Base-by-base conservation (phyloP, 768 basidiomycete species). In the Hortiboletus campestris region DNA sequence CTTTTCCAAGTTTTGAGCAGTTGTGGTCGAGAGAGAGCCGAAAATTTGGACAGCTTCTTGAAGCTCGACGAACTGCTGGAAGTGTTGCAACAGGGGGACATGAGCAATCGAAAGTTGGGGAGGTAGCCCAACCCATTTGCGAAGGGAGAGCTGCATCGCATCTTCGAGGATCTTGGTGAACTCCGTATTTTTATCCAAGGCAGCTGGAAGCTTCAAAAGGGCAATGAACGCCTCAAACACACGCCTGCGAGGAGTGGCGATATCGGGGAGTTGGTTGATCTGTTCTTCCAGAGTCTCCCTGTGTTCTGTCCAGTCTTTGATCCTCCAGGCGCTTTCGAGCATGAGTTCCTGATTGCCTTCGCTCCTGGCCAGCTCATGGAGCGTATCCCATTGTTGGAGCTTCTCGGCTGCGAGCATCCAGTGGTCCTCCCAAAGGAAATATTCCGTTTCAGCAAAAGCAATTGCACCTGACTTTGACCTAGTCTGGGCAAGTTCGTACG, bases 391-490 rank as follows among this genome's bases (percentile, higher is more conserved):
- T 58, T 97, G 91, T 67, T 98, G 97, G 17, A 99, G 77, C 72
- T 99, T 99, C 74, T 96, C 92, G 1, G 94, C 88, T 1, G 94
- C 82, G 9, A 95, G 75, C 56, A 99, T 90, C 96, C 97, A 99
- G 70, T 99, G 97, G 69, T 99, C 97, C 65, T 99, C 97, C 97
- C 97, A 99, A 19, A 99, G 77, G 64, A 91, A 94, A 70, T 95
- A 98, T 70, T 99, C 97, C 2, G 89, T 80, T 70, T 99, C 97
- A 13, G 90, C 88, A 75, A 95, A 98, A 2, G 94, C 86, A 50
- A 97, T 84, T 7, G 82, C 75, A 6, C 93, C 92, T 4, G 82
- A 78, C 44, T 94, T 81, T 9, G 94, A 88, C 70, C 87, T 91
- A 61, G 78, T 85, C 72, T 98, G 95, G 1, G 95, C 97, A 25